Base-by-base conservation (phyloP, 495 filamentous ascomycete genomes). In the Rusavskia elegans region DNA sequence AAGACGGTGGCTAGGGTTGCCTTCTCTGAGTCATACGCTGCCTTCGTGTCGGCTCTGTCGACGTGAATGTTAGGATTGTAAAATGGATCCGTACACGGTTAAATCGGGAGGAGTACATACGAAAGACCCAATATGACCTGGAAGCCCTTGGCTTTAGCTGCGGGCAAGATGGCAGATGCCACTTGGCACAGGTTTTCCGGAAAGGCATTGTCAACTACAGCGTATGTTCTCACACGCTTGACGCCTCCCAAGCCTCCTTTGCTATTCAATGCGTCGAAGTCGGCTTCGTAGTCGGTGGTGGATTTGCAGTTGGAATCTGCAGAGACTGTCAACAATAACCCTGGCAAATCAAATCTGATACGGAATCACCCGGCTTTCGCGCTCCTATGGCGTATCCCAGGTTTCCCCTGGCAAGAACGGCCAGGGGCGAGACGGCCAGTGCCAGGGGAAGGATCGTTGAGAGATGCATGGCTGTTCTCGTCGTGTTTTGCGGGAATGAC, bases 91-190 rank as follows among this genome's bases (percentile, higher is more conserved):
- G 2, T 2, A 17, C 9, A 21, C 14, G 9, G 7, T 25, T 17
- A 5, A 6, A 16, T 11, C 8, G 17, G 23, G 44, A 25, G 16
- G 38, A n/a, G 23, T 20, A 42, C 17, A 51, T 71, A 85, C 85
- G 85, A 90, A 59, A 89, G 76, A 55, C 84, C 85, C 50, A 90
- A 63, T 9, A 89, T 69, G 55, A 88, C 82, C 68, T 87, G 69
- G 68, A 85, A 82, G n/a, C 74, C 75, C 65, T 81, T 82, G 48
- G 63, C 63, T 68, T 82, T 77, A 9, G 86, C 83, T 32, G 83
- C 85, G 5, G 83, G 84, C 52, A 89, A 66, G 54, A 87, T 79
- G 50, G 79, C 67, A 61, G 76, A 63, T 27, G 84, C 76, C 30
- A 77, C 76, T 37, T 84, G 68, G 66, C 85, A 89, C 5, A 39